These are phyloP conservation scores for Acephala macrosclerotiorum DNA, from an alignment of 2,329 filamentous ascomycete species.

Conservation along the genomic window DNA sequence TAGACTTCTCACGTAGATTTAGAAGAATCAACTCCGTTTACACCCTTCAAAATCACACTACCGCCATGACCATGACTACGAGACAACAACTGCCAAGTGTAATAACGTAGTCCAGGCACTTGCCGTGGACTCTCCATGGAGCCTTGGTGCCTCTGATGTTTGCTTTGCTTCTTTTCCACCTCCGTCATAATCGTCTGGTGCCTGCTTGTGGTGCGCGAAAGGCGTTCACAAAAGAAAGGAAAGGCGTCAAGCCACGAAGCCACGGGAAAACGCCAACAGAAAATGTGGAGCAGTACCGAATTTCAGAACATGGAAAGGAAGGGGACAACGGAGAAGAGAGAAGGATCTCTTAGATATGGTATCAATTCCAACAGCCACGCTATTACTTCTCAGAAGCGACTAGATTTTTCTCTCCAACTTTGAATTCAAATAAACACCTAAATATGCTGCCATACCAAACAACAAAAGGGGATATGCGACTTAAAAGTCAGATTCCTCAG, in stretches of 20 bases:
- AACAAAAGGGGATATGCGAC: not conserved
- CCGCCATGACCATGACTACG: too few species aligned
- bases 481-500: not conserved
- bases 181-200: constrained; percentile 1
- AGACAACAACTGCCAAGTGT: too few species aligned
- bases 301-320: too few species aligned
- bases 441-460: not conserved
- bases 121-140: not conserved
- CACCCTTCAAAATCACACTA: too few species aligned
- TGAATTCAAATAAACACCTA: not conserved
- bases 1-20: too few species aligned
- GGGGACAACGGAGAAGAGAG: too few species aligned
- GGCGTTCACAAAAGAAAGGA: not conserved
- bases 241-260: not conserved
- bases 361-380: not conserved
- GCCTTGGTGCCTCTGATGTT: not conserved
- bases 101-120: too few species aligned
- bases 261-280: not conserved
- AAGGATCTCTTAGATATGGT: too few species aligned
- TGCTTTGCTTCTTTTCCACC: not conserved
- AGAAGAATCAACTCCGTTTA: too few species aligned
- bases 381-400: too few species aligned
- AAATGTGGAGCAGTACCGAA: not conserved
- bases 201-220: not conserved
- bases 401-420: not conserved